Evolutionary conservation across 2,329 filamentous ascomycete species (phyloP).

Genomic region (Diplodia sapinea): DNA sequence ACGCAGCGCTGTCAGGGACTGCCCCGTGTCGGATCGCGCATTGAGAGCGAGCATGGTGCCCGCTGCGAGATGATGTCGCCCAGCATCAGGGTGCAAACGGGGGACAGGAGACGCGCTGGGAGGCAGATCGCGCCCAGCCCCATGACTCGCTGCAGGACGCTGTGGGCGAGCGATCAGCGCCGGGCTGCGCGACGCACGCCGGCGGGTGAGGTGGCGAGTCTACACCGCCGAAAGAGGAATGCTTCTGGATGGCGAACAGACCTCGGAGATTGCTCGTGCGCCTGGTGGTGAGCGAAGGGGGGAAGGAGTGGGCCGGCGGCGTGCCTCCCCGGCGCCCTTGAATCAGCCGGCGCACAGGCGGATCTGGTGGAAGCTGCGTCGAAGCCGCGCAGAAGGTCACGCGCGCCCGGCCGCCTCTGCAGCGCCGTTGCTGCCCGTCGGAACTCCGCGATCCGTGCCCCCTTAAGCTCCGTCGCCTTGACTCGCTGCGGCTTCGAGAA

Average conservation of each 20-base stretch:
- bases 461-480: slow-evolving; percentile 27
- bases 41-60: slow-evolving; percentile 21
- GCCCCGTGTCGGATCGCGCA: slow-evolving; percentile 26
- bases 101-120: slow-evolving; percentile 21
- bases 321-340: slow-evolving; percentile 34
- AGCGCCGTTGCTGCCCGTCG: slow-evolving; percentile 25
- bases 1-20: slow-evolving; percentile 30
- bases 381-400: slow-evolving; percentile 34
- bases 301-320: slow-evolving; percentile 32
- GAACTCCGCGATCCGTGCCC: slow-evolving; percentile 22
- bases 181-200: slow-evolving; percentile 13
- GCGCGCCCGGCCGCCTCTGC: slow-evolving; percentile 33
- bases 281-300: slow-evolving; percentile 24
- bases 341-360: slow-evolving; percentile 42
- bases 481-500: slow-evolving; percentile 20
- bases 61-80: slow-evolving; percentile 28
- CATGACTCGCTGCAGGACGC: slow-evolving; percentile 1
- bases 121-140: slow-evolving; percentile 12
- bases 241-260: slow-evolving; percentile 20
- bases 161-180: slow-evolving; percentile 4
- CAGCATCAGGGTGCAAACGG: slow-evolving; percentile 17
- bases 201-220: slow-evolving; percentile 27
- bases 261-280: slow-evolving; percentile 39
- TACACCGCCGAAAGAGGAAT: slow-evolving; percentile 30
- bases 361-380: slow-evolving; percentile 44